phyloP scores from a whole-genome alignment of 257 asterid genomes.

The Solanum sejunctum region DNA sequence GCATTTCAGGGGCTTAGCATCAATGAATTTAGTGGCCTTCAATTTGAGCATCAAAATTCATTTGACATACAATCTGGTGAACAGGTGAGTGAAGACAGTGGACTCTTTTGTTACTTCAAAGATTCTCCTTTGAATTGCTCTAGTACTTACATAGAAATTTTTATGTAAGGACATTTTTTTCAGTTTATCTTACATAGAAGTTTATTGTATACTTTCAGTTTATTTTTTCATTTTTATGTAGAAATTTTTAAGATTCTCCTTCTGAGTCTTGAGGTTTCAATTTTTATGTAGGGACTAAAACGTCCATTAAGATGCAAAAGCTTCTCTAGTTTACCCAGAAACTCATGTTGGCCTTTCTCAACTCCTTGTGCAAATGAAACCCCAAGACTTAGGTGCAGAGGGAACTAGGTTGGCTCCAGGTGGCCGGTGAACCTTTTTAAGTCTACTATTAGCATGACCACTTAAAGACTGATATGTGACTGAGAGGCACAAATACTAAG shows the following conservation, averaged over 20 bases:
- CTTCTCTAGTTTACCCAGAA: background rate
- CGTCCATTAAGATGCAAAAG: background rate
- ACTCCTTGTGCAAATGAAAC: background rate
- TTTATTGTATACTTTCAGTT: too few relatives aligned
- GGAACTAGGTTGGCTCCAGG: background rate
- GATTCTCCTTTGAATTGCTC: background rate
- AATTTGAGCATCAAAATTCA: slow-evolving; percentile 76
- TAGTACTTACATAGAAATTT: background rate
- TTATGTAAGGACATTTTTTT: background rate
- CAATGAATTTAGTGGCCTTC: slow-evolving; percentile 77
- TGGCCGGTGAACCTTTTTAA: background rate
- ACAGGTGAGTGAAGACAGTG: slow-evolving; percentile 45
- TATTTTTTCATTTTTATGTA: too few relatives aligned
- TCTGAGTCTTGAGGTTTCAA: too few relatives aligned
- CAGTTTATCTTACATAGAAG: too few relatives aligned
- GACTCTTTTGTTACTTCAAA: background rate
- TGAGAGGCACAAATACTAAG: background rate
- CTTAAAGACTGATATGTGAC: background rate
- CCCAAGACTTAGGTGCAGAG: background rate
- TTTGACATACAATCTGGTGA: slow-evolving; percentile 82
- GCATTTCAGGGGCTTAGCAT: slow-evolving; percentile 97
- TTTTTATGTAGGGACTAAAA: too few relatives aligned
- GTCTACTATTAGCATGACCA: background rate
- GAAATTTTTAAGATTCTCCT: too few relatives aligned
- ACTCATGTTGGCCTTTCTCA: background rate